Conservation (phyloP, 2,329 filamentous ascomycete species). For the Colletotrichum sp. region DNA sequence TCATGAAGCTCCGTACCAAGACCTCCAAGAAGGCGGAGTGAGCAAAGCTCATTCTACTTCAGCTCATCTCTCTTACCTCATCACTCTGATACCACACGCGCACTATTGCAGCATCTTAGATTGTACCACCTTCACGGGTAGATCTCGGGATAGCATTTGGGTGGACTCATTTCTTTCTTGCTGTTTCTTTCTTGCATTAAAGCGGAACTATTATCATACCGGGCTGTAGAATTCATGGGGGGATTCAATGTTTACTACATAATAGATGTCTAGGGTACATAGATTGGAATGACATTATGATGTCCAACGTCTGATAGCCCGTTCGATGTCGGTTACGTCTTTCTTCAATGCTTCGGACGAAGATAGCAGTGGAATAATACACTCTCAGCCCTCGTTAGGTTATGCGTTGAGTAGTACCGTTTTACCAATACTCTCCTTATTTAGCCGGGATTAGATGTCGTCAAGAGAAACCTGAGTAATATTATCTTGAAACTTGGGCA, state of each 20-base stretch:
- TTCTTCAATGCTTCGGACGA: not conserved
- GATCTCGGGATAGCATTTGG: not conserved
- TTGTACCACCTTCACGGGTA: not conserved
- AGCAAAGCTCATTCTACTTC: not conserved
- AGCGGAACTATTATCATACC: not conserved
- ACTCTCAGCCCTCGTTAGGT: not conserved
- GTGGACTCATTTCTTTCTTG: not conserved
- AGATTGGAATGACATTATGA: not conserved
- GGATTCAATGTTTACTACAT: not conserved
- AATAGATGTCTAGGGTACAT: not conserved
- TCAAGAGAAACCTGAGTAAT: too few relatives aligned
- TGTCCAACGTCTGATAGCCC: not conserved
- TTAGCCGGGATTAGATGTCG: not conserved
- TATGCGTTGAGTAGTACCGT: not conserved
- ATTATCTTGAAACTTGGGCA: too few relatives aligned
- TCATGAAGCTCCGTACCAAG: conserved; percentile 56
- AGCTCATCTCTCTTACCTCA: not conserved
- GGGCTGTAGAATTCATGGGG: not conserved
- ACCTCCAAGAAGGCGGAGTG: conserved; percentile 49
- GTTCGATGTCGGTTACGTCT: not conserved
- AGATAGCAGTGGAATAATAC: not conserved
- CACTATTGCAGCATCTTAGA: not conserved
- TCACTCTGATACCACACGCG: not conserved
- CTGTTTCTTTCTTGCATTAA: not conserved
- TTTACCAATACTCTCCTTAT: not conserved